A percentile compares a stretch with the other conserved stretches of the same genome.
Conservation (phyloP, 805 yeast species). For the Allodekkera sacchari region DNA sequence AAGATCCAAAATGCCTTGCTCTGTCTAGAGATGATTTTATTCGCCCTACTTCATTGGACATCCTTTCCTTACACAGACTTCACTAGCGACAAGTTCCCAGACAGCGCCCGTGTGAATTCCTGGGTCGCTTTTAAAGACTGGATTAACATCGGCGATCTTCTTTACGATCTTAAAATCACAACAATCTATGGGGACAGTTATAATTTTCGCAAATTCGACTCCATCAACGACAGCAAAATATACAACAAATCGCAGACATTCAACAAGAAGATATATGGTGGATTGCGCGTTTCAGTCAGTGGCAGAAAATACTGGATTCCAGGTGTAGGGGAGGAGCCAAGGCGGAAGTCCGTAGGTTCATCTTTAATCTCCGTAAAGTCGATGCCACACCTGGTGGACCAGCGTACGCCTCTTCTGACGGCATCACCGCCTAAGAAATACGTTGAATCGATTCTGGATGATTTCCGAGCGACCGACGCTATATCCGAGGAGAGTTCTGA, state of each 20-base stretch:
- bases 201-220: constrained; percentile 76
- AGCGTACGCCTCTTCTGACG: constrained; percentile 6
- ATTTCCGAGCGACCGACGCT: too few relatives aligned
- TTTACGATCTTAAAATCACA: constrained; percentile 67
- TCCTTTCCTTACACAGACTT: constrained; percentile 79
- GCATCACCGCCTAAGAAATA: not conserved
- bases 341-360: too few relatives aligned
- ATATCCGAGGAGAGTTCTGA: not conserved
- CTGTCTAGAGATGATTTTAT: constrained; percentile 76
- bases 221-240: constrained; percentile 40
- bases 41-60: constrained; percentile 81
- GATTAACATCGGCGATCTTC: constrained; percentile 66
- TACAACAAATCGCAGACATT: constrained; percentile 30
- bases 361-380: too few relatives aligned
- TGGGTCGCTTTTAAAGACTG: constrained; percentile 67
- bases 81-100: constrained; percentile 50
- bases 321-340: constrained; percentile 2
- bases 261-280: constrained; percentile 67
- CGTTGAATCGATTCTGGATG: too few relatives aligned
- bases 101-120: constrained; percentile 57
- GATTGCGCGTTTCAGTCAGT: constrained; percentile 69
- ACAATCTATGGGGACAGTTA: constrained; percentile 63
- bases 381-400: too few relatives aligned
- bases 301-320: constrained; percentile 83
- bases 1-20: constrained; percentile 75